Evolutionary conservation across 306 rosid species (phyloP).

Genomic region (Ceratonia siliqua): DNA sequence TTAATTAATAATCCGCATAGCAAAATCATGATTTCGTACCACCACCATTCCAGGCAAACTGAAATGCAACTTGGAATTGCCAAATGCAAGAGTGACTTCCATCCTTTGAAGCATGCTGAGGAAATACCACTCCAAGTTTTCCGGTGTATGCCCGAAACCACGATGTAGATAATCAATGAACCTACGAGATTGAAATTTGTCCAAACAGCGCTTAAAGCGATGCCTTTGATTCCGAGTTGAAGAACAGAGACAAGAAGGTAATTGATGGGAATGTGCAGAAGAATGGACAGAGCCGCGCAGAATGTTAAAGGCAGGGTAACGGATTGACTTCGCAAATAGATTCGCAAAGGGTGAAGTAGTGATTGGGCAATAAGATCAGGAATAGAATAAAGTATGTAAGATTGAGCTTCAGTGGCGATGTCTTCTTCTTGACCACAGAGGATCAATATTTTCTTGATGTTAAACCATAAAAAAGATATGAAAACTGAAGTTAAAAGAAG

Average conservation of each 20-base stretch:
- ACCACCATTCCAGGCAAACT: slow-evolving; percentile 98
- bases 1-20: slow-evolving; percentile 73
- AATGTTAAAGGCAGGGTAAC: slow-evolving; percentile 77
- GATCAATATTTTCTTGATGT: slow-evolving; percentile 63
- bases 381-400: slow-evolving; percentile 66
- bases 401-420: slow-evolving; percentile 68
- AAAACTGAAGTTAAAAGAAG: slow-evolving; percentile 65
- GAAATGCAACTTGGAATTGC: slow-evolving; percentile 91
- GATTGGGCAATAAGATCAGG: slow-evolving; percentile 88
- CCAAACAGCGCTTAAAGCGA: slow-evolving; percentile 80
- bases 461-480: slow-evolving; percentile 61
- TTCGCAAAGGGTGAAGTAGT: slow-evolving; percentile 70
- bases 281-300: slow-evolving; percentile 56
- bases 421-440: slow-evolving; percentile 65
- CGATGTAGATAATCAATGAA: slow-evolving; percentile 53
- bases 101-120: slow-evolving; percentile 45
- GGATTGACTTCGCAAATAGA: slow-evolving; percentile 78
- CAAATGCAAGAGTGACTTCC: slow-evolving; percentile 55
- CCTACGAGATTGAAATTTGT: slow-evolving; percentile 72
- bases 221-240: slow-evolving; percentile 64
- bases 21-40: slow-evolving; percentile 98
- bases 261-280: slow-evolving; percentile 80
- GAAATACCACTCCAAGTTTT: slow-evolving; percentile 77
- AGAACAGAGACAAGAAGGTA: slow-evolving; percentile 67
- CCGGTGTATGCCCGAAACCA: slow-evolving; percentile 54